Evolutionary conservation across 2,329 filamentous ascomycete species (phyloP).

Genomic region (Colletotrichum eleusines): DNA sequence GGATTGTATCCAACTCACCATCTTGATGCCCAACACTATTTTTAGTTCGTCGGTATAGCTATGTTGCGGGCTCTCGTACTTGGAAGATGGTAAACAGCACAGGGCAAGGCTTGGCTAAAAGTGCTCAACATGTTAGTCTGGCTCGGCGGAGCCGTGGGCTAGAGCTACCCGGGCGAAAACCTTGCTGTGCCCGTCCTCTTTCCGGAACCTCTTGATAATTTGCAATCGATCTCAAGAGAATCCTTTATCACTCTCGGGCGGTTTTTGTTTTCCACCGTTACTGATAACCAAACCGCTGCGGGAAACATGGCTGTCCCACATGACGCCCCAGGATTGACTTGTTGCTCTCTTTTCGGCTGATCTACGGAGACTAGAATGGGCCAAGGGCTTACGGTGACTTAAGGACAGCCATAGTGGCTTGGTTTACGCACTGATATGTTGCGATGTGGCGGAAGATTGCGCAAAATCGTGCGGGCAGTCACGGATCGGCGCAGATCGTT

Average conservation of each 20-base stretch:
- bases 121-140: background rate
- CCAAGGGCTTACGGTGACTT: no score
- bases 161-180: background rate
- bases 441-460: conserved; percentile 9
- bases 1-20: background rate
- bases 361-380: background rate
- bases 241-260: no score
- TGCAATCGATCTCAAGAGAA: background rate
- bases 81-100: background rate
- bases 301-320: conserved; percentile 13
- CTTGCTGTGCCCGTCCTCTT: conserved; percentile 20
- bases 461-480: background rate
- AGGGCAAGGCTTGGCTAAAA: background rate
- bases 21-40: background rate
- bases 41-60: background rate
- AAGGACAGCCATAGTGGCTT: background rate
- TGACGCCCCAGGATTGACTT: conserved; percentile 16
- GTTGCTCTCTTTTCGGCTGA: no score
- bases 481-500: background rate
- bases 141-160: background rate
- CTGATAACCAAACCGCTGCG: background rate
- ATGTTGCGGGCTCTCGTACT: background rate
- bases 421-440: background rate
- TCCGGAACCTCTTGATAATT: background rate
- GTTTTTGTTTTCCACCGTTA: conserved; percentile 17